Evolutionary conservation across 257 asterid species (phyloP), one percentile per base, ranked within the genome.

Genomic region (Solanum lycopersicoides): DNA sequence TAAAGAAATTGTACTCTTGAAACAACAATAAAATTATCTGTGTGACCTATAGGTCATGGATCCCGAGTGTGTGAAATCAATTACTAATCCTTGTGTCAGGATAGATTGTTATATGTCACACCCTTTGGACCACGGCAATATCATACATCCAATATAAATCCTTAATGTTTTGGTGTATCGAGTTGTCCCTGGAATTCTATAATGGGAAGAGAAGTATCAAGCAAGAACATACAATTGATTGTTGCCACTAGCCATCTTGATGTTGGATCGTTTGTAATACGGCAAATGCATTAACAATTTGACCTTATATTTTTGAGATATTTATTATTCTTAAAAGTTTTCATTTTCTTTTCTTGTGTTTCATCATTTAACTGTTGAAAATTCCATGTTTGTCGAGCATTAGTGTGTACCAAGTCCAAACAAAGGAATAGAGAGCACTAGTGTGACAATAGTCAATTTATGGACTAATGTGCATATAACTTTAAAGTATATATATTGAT

Each of bases 81-180:
- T 59, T 53, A 59, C 28, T 59, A 9, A 63, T n/a, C 15, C 14
- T 63, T 63, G 35, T 25, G 35, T 66, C 9, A 66, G 35, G 35
- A 3, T 66, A 30, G 1, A 14, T 8, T 6, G 39, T 6, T 13
- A 13, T 30, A 14, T 68, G 30, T 6, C 74, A 68, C 39, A 12
- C 74, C 39, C 3, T 13, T 13, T 68, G 3, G 4, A 50, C 5
- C 3, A 3, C 16, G 9, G 0, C 75, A 0, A 41, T 69, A 30
- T 7, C 23, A 10, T 32, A 16, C 1, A 71, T 71, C 25, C 14
- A 32, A 11, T 3, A 16, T 71, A 42, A 34, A 34, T 12, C 1
- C 25, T 1, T 9, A 16, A 71, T 32, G 0, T 32, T 71, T 28
- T 34, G 0, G 0, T 32, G 14, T 7, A 6, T 12, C 2, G 2